Evolutionary conservation across 768 basidiomycete genomes (phyloP), one percentile per base, ranked within the genome.

Genomic region (Saitozyma podzolica): DNA sequence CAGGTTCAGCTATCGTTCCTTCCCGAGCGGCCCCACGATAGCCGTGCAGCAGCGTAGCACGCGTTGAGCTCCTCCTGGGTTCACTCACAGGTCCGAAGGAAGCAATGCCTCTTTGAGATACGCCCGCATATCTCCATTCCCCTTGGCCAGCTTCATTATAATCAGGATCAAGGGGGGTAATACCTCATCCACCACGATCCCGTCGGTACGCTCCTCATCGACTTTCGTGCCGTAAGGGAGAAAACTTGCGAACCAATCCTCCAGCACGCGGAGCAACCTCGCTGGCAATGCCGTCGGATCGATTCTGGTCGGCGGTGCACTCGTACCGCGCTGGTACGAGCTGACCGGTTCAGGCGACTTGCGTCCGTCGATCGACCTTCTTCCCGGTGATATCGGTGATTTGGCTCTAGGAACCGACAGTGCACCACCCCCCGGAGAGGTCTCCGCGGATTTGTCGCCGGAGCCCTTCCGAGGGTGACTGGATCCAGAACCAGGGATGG

Each of bases 91-190:
- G 69, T 88, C 86, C 0, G 85, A 80, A 0, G 94, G 93, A 7
- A 93, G 80, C 20, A 97, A 79, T 84, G 85, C 85, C 53, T 87
- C 84, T 61, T 86, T 84, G 62, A 91, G 76, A 29, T 86, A 82
- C 43, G 78, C 58, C 61, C 87, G 83, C 16, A 85, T 84, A 3
- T 77, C 80, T 58, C 86, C 86, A 67, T 89, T 87, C 3, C 84
- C 89, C 16, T 83, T 77, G 63, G 88, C 89, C 47, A 92, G 80
- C 62, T 88, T 85, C 7, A 87, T 85, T 53, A 96, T 77, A 45
- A 98, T 84, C 13, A 94, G 80, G 20, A 88, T 83, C 10, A 96
- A 80, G 1, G 93, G 93, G 4, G 87, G 83, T 43, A 94, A 81
- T 0, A 86, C 74, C 56, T 95, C 92, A 71, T 97, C 93, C 47